Evolutionary conservation across 768 basidiomycete genomes (phyloP).

Genomic region (Tubosaeta sp.): DNA sequence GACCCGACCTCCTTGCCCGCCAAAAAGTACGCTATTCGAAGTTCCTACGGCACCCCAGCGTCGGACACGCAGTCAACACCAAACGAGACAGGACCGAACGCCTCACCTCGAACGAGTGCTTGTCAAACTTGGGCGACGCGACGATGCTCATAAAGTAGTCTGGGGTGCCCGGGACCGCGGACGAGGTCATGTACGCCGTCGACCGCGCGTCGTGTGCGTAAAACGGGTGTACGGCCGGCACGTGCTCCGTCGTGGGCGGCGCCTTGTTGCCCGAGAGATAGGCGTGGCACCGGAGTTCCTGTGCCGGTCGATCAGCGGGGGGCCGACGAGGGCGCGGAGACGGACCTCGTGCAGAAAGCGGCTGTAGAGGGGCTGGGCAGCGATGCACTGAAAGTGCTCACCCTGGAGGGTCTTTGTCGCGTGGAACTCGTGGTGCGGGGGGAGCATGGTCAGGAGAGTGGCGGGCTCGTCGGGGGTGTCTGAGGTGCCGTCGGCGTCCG

Average conservation of each 20-base stretch:
- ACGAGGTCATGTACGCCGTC: constrained; percentile 20
- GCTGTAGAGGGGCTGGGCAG: constrained; percentile 33
- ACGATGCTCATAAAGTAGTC: constrained; percentile 38
- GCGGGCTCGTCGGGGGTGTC: constrained; percentile 1
- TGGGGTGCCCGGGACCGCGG: constrained; percentile 6
- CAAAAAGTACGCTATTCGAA: constrained; percentile 43
- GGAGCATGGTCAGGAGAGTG: constrained; percentile 14
- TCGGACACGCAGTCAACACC: not conserved
- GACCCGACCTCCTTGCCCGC: constrained; percentile 45
- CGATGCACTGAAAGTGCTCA: constrained; percentile 37
- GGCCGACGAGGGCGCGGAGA: constrained; percentile 1
- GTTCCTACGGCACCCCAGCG: constrained; percentile 36
- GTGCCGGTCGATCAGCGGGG: constrained; percentile 14
- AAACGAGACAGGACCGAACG: not conserved
- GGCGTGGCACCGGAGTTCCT: constrained; percentile 42
- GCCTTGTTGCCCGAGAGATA: constrained; percentile 36
- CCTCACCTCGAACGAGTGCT: constrained; percentile 49
- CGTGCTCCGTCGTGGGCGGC: not conserved
- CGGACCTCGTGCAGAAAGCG: constrained; percentile 43
- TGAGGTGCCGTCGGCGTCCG: not conserved
- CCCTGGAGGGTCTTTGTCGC: constrained; percentile 16
- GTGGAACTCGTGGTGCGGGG: constrained; percentile 24
- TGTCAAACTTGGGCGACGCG: constrained; percentile 34
- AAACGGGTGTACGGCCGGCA: constrained; percentile 10
- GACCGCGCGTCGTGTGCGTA: constrained; percentile 22